Evolutionary conservation across 805 yeast genomes (phyloP).

Genomic region (Saccharomycopsis schoenii): DNA sequence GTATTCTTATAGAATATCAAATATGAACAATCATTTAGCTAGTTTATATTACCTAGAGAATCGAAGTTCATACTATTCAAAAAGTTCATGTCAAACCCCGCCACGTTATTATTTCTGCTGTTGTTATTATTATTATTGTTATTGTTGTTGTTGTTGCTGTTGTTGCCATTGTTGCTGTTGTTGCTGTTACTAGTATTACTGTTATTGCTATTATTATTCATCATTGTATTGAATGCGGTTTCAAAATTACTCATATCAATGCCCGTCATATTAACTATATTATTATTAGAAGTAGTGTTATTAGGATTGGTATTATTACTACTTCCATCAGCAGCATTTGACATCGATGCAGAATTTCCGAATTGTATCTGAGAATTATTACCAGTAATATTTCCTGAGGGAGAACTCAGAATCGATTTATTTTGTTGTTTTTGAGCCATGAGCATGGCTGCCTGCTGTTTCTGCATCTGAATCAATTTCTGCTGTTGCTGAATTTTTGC

Average conservation of each 20-base stretch:
- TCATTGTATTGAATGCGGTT: background rate
- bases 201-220: background rate
- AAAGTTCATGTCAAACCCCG: background rate
- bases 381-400: background rate
- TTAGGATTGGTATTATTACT: too few species aligned
- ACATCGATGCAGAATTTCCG: background rate
- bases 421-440: background rate
- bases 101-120: slow-evolving; percentile 1
- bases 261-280: background rate
- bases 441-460: background rate
- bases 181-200: background rate
- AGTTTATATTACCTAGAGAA: background rate
- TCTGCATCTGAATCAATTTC: slow-evolving; percentile 4
- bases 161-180: background rate
- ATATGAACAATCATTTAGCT: background rate
- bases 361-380: background rate
- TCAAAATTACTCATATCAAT: slow-evolving; percentile 2
- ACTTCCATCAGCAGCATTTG: background rate
- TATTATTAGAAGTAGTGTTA: background rate
- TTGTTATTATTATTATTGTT: background rate
- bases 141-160: background rate
- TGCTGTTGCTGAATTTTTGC: slow-evolving; percentile 3
- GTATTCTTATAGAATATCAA: too few species aligned
- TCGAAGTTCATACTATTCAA: background rate
- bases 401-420: background rate